phyloP scores from a whole-genome alignment of 306 rosid species.

The Trifolium fragiferum region DNA sequence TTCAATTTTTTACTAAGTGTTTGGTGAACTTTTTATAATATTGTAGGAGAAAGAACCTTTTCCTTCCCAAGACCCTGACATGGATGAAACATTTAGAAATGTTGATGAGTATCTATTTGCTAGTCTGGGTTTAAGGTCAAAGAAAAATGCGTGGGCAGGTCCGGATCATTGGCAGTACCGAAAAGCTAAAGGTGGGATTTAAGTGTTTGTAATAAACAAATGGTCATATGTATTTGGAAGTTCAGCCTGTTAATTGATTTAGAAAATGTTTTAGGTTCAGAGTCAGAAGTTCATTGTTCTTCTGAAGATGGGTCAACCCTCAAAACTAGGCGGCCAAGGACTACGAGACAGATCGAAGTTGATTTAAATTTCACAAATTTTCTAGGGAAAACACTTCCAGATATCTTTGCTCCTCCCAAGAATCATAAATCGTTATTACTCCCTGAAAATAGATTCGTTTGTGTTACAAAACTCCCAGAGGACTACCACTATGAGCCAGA shows the following conservation, averaged over 20 bases:
- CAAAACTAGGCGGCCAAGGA: constrained; percentile 52
- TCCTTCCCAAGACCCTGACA: constrained; percentile 55
- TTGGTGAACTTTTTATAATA: constrained; percentile 31
- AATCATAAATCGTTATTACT: constrained; percentile 70
- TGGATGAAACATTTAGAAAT: constrained; percentile 62
- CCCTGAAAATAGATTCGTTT: constrained; percentile 60
- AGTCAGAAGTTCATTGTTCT: constrained; percentile 50
- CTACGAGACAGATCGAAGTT: constrained; percentile 53
- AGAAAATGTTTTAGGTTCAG: constrained; percentile 45
- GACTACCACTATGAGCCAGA: constrained; percentile 95
- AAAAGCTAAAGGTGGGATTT: constrained; percentile 66
- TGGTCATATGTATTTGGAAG: constrained; percentile 27
- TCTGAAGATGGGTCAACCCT: constrained; percentile 53
- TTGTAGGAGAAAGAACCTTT: constrained; percentile 62
- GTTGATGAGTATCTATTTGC: constrained; percentile 66
- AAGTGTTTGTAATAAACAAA: constrained; percentile 7
- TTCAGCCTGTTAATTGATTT: constrained; percentile 34
- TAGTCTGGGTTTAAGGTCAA: constrained; percentile 71
- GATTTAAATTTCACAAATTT: constrained; percentile 73
- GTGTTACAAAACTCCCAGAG: constrained; percentile 84
- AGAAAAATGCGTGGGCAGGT: constrained; percentile 93
- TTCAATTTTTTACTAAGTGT: constrained; percentile 8
- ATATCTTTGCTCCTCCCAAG: constrained; percentile 77
- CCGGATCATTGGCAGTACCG: constrained; percentile 88
- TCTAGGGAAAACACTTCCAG: constrained; percentile 56